Percentiles rank a stretch among this genome's conserved stretches.
Conservation (phyloP, 2,329 filamentous ascomycete genomes). For the Colletotrichum viniferum region DNA sequence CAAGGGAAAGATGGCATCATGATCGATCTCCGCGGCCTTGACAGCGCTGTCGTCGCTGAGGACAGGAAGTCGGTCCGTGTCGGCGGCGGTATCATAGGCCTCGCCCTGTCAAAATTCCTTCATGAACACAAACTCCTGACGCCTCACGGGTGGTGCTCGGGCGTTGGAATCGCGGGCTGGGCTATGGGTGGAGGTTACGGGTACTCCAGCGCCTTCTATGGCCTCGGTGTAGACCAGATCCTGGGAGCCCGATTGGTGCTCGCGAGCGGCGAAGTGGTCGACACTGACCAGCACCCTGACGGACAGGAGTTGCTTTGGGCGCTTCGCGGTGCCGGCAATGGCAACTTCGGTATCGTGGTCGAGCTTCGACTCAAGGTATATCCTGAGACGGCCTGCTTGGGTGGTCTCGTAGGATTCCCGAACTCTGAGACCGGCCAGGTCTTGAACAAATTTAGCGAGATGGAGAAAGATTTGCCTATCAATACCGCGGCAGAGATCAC, state of each 20-base stretch:
- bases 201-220: conserved; percentile 31
- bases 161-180: conserved; percentile 38
- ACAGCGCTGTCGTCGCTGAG: neutral
- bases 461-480: conserved; percentile 29
- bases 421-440: conserved; percentile 29
- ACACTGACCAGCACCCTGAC: conserved; percentile 34
- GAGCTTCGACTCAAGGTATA: conserved; percentile 45
- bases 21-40: conserved; percentile 21
- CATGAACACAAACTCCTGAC: conserved; percentile 4
- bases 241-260: conserved; percentile 42
- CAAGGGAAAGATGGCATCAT: conserved; percentile 15
- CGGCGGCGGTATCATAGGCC: conserved; percentile 19
- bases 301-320: conserved; percentile 32
- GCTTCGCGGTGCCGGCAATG: conserved; percentile 43
- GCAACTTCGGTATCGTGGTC: conserved; percentile 40
- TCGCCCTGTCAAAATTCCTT: conserved; percentile 16
- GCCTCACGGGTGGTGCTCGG: conserved; percentile 8
- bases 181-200: conserved; percentile 38
- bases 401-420: conserved; percentile 3
- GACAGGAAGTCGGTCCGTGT: conserved; percentile 16
- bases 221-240: conserved; percentile 41
- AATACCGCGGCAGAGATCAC: conserved; percentile 11
- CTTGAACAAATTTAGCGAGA: neutral
- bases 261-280: conserved; percentile 36
- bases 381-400: conserved; percentile 21